Conservation (phyloP, 2,329 filamentous ascomycete genomes). For the Cladosporium sp. region DNA sequence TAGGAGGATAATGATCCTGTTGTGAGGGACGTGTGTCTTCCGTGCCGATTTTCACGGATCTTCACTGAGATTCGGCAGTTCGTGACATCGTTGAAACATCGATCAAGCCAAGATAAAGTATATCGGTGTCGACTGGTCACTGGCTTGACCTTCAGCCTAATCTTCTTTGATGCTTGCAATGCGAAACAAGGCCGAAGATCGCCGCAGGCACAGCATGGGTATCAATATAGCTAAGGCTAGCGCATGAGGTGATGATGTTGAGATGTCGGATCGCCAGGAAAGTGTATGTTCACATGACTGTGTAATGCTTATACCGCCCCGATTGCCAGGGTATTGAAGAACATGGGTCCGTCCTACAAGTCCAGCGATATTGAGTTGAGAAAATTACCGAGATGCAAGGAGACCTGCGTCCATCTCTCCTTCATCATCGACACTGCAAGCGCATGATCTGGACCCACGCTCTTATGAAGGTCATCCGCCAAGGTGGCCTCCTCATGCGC, state of each 20-base stretch:
- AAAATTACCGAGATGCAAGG: background rate
- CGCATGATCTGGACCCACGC: constrained; percentile 12
- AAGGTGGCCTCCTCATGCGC: constrained; percentile 19
- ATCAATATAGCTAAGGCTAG: background rate
- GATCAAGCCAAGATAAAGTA: too few species aligned
- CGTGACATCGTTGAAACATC: too few species aligned
- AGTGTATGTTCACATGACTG: too few species aligned
- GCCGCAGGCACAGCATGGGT: background rate
- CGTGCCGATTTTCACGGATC: too few species aligned
- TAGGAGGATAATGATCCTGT: too few species aligned
- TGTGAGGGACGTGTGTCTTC: too few species aligned
- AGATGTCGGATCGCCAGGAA: background rate
- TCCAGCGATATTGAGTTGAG: background rate
- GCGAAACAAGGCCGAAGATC: background rate
- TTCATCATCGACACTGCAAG: constrained; percentile 18
- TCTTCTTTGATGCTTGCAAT: background rate
- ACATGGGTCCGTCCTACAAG: too few species aligned
- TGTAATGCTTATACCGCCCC: too few species aligned
- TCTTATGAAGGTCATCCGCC: constrained; percentile 11
- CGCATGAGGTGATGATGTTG: background rate
- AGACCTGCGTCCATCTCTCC: constrained; percentile 37
- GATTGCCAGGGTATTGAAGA: too few species aligned
- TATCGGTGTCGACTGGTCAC: too few species aligned
- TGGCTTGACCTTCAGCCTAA: too few species aligned
- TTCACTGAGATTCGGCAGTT: too few species aligned